Percentiles rank a stretch among this genome's conserved stretches.
Evolutionary conservation across 2,329 filamentous ascomycete genomes (phyloP).

Genomic region (Alternaria ethzedia): DNA sequence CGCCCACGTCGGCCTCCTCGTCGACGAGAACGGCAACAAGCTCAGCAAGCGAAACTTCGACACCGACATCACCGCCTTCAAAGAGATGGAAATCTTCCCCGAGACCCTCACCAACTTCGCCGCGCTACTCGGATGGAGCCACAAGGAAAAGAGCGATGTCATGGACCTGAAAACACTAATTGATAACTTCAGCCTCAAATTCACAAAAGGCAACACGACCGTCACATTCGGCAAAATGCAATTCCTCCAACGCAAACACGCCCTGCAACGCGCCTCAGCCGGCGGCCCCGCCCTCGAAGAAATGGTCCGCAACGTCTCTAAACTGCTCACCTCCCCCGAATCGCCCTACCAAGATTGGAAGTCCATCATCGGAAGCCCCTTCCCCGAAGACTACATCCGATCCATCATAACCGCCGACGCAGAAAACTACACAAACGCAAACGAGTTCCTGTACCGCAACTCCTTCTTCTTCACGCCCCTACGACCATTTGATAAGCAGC

Average conservation of each 20-base stretch:
- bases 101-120: slow-evolving; percentile 80
- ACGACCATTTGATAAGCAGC: slow-evolving; percentile 15
- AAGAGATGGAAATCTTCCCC: slow-evolving; percentile 66
- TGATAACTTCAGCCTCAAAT: slow-evolving; percentile 79
- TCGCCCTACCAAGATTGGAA: slow-evolving; percentile 34
- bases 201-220: slow-evolving; percentile 88
- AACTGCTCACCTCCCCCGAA: slow-evolving; percentile 37
- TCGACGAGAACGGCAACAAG: slow-evolving; percentile 57
- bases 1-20: slow-evolving; percentile 57
- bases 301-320: slow-evolving; percentile 44
- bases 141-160: slow-evolving; percentile 70
- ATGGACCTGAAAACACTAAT: slow-evolving; percentile 75
- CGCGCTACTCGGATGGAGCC: slow-evolving; percentile 83
- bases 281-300: slow-evolving; percentile 52
- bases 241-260: slow-evolving; percentile 77
- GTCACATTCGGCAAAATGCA: slow-evolving; percentile 81
- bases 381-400: slow-evolving; percentile 56
- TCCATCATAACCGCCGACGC: slow-evolving; percentile 61
- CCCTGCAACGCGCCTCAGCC: slow-evolving; percentile 55
- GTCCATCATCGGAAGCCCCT: slow-evolving; percentile 26
- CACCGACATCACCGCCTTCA: slow-evolving; percentile 65
- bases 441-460: slow-evolving; percentile 63
- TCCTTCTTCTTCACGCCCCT: slow-evolving; percentile 62
- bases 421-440: slow-evolving; percentile 63
- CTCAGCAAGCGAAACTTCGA: slow-evolving; percentile 81